phyloP scores from a whole-genome alignment of 1,139 yeast species.

The Candida tetrigidarum region DNA sequence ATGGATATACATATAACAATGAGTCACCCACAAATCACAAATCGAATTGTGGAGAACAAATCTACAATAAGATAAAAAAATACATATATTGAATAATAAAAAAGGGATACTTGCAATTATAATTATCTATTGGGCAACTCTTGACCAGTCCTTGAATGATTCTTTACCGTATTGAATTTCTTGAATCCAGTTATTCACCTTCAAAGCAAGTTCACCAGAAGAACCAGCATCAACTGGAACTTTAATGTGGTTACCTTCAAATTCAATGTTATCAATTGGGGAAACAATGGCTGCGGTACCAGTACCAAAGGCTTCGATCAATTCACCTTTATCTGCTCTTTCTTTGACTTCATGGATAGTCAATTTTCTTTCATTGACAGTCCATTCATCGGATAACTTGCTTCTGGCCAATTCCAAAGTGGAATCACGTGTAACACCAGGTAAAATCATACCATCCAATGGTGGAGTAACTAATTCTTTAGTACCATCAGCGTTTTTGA shows the following conservation, averaged over 20 bases:
- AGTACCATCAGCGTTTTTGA: conserved; percentile 72
- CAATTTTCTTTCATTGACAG: conserved; percentile 76
- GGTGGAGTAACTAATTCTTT: conserved; percentile 97
- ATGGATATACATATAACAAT: too few relatives aligned
- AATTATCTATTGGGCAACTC: conserved; percentile 39
- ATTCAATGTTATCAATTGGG: conserved; percentile 88
- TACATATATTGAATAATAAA: neutral
- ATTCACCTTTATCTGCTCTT: conserved; percentile 75
- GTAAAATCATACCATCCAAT: conserved; percentile 93
- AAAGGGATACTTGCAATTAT: too few relatives aligned
- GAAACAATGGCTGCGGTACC: conserved; percentile 98
- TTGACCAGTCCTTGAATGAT: conserved; percentile 65
- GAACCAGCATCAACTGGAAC: conserved; percentile 83
- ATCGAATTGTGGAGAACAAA: too few relatives aligned
- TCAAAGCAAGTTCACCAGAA: conserved; percentile 80
- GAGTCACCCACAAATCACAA: too few relatives aligned
- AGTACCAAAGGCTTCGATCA: conserved; percentile 94
- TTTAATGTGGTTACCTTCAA: conserved; percentile 66
- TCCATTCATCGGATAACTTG: conserved; percentile 75
- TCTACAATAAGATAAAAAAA: neutral
- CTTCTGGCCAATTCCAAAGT: conserved; percentile 75
- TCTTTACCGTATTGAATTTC: conserved; percentile 88
- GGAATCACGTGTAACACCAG: conserved; percentile 96
- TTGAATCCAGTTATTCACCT: conserved; percentile 81
- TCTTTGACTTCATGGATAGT: conserved; percentile 82